Evolutionary conservation across 352 stramenopile species (phyloP).

Genomic region (Globisporangium nodosum): DNA sequence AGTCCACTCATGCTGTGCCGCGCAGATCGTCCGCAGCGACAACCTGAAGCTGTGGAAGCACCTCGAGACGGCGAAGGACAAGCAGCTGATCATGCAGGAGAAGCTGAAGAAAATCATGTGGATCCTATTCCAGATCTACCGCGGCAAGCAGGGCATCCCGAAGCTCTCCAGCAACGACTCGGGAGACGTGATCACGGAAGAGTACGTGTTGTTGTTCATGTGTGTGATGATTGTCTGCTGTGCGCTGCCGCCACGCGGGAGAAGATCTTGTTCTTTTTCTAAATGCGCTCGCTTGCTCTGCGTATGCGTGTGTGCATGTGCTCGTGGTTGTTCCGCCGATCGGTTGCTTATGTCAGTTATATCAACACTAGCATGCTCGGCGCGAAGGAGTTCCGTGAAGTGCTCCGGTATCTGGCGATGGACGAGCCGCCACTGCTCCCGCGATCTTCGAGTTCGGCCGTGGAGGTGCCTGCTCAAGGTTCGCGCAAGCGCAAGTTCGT

Average conservation of each 20-base stretch:
- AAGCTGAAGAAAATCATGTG: constrained; percentile 92
- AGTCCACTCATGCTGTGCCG: background rate
- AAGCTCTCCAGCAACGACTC: constrained; percentile 64
- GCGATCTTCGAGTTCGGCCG: constrained; percentile 32
- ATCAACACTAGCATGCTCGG: constrained; percentile 73
- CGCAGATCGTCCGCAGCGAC: constrained; percentile 79
- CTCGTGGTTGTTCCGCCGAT: constrained; percentile 16
- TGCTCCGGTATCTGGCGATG: constrained; percentile 82
- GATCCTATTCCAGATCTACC: constrained; percentile 88
- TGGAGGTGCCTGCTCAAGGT: constrained; percentile 23
- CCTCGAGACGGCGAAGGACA: constrained; percentile 77
- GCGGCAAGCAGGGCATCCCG: constrained; percentile 71
- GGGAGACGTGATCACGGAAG: constrained; percentile 59
- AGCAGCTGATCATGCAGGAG: constrained; percentile 87
- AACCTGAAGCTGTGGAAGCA: constrained; percentile 89
- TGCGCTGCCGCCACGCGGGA: background rate
- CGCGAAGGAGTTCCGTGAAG: constrained; percentile 81
- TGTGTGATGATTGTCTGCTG: background rate
- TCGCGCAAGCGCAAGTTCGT: constrained; percentile 82
- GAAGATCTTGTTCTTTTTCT: constrained; percentile 16
- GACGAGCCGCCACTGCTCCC: constrained; percentile 73
- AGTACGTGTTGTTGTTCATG: constrained; percentile 47
- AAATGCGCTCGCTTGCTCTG: constrained; percentile 19
- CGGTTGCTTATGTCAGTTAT: constrained; percentile 63
- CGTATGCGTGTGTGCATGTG: constrained; percentile 15